These are phyloP conservation scores for Suillus variegatus DNA, from an alignment of 768 basidiomycete genomes.

Conservation along the genomic window DNA sequence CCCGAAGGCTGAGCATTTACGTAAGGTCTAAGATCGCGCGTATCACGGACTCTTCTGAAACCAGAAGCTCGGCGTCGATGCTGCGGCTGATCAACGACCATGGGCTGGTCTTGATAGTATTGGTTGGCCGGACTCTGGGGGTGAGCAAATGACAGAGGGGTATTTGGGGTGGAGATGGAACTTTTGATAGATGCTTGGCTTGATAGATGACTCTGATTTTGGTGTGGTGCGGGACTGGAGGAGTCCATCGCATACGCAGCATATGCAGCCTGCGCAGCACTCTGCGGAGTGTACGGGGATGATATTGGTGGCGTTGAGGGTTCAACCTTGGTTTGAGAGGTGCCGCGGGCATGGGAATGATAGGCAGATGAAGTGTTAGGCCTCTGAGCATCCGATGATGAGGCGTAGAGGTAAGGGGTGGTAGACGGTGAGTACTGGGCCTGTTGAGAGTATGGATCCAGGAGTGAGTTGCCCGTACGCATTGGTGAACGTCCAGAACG, in stretches of 20 bases:
- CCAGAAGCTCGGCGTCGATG: constrained; percentile 73
- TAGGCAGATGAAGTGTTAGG: constrained; percentile 43
- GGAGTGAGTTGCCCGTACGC: constrained; percentile 52
- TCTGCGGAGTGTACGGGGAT: constrained; percentile 60
- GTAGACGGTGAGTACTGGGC: constrained; percentile 59
- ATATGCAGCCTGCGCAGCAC: constrained; percentile 42
- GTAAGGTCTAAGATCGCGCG: constrained; percentile 76
- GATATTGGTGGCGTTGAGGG: constrained; percentile 46
- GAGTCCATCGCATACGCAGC: constrained; percentile 64
- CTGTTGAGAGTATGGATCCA: constrained; percentile 76
- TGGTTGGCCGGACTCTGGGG: constrained; percentile 51
- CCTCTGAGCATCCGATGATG: constrained; percentile 41
- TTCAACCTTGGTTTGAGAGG: constrained; percentile 59
- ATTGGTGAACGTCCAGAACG: constrained; percentile 64
- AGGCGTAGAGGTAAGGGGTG: constrained; percentile 44
- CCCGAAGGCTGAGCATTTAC: constrained; percentile 62
- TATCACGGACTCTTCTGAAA: constrained; percentile 76
- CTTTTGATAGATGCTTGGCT: constrained; percentile 49
- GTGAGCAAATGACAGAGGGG: constrained; percentile 69
- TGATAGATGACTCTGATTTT: constrained; percentile 52
- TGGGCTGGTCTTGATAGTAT: constrained; percentile 65
- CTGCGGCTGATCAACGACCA: constrained; percentile 65
- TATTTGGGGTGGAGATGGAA: constrained; percentile 69
- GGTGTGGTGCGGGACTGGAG: constrained; percentile 60
- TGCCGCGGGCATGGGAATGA: constrained; percentile 56